Percentiles rank a stretch among this genome's conserved stretches.
These are phyloP conservation scores for Heterobasidion irregulare DNA, from an alignment of 1,284 basidiomycete genomes.

Conservation along the genomic window DNA sequence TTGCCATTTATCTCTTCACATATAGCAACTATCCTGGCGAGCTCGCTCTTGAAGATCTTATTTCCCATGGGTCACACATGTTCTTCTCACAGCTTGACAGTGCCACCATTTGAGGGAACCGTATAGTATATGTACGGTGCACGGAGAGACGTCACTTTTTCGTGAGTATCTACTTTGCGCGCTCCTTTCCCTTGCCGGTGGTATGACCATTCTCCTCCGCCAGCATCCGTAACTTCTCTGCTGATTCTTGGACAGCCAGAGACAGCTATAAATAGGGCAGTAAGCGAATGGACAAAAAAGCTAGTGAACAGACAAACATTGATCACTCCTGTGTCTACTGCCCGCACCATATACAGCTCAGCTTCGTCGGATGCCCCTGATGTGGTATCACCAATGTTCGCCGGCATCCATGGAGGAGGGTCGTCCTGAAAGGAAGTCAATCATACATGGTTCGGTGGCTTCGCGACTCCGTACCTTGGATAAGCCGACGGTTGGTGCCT, in stretches of 20 bases:
- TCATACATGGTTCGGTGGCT: not conserved
- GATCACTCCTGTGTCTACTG: constrained; percentile 81
- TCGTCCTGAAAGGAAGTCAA: constrained; percentile 27
- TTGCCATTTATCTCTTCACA: not conserved
- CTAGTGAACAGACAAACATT: constrained; percentile 44
- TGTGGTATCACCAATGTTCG: constrained; percentile 57
- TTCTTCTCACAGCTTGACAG: too few relatives aligned
- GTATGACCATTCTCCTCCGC: constrained; percentile 11
- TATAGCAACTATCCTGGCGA: too few relatives aligned
- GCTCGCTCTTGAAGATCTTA: too few relatives aligned
- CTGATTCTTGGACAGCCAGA: constrained; percentile 72
- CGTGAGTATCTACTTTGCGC: not conserved
- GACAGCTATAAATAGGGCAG: constrained; percentile 41
- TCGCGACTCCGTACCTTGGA: constrained; percentile 29
- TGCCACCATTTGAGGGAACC: too few relatives aligned
- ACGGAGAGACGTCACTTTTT: too few relatives aligned
- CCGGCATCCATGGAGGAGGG: constrained; percentile 71
- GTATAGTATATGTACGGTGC: too few relatives aligned
- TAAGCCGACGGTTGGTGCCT: constrained; percentile 44
- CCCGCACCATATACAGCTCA: constrained; percentile 62
- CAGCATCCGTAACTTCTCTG: constrained; percentile 42
- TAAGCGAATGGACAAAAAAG: not conserved
- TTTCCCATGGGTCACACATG: too few relatives aligned
- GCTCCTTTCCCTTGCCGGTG: constrained; percentile 24
- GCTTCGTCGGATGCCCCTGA: constrained; percentile 46